Conservation (phyloP, 2,329 filamentous ascomycete genomes). For the Sporothrix inflata region DNA sequence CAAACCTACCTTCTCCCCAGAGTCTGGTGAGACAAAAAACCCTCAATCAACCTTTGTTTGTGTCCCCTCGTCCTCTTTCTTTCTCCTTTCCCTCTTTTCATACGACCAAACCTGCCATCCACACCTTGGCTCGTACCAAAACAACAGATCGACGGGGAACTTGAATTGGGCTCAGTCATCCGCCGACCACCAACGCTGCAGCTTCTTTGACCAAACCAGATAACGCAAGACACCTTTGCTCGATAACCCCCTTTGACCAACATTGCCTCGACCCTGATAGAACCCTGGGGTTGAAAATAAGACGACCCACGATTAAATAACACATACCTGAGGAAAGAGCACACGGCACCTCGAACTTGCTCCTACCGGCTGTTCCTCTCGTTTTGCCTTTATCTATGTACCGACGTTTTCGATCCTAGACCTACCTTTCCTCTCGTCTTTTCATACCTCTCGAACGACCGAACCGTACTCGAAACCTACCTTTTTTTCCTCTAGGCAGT, state of each 20-base stretch:
- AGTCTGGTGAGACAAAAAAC: constrained; percentile 16
- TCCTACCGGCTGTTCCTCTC: background rate
- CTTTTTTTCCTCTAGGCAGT: background rate
- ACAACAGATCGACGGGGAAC: background rate
- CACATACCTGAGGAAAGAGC: background rate
- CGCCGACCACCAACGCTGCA: background rate
- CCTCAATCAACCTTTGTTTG: background rate
- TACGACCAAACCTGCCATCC: background rate
- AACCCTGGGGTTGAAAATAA: background rate
- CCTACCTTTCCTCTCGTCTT: background rate
- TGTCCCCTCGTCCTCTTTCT: background rate
- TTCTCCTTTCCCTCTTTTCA: background rate
- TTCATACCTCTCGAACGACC: background rate
- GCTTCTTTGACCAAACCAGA: background rate
- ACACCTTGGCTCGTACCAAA: background rate
- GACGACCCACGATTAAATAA: background rate
- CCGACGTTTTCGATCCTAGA: background rate
- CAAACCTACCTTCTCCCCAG: background rate
- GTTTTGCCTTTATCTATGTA: background rate
- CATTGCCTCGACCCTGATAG: background rate
- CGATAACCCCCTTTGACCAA: background rate
- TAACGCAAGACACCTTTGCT: background rate
- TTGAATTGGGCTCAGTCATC: constrained; percentile 17
- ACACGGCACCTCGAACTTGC: background rate
- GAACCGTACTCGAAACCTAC: background rate